These are phyloP conservation scores for Sclerotinia glacialis DNA, from an alignment of 2,329 filamentous ascomycete species.

Conservation along the genomic window DNA sequence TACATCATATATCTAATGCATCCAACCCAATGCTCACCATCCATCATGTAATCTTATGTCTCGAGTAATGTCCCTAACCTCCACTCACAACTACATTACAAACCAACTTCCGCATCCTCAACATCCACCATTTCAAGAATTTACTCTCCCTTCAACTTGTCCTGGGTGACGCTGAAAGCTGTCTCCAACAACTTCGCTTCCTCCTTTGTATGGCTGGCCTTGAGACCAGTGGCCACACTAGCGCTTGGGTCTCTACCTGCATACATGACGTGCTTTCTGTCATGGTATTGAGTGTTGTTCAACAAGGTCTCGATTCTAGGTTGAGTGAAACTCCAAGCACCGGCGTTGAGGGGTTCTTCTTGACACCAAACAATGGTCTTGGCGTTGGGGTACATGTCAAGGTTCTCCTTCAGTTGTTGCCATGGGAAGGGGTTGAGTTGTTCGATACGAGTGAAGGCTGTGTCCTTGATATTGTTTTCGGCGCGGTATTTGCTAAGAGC, in stretches of 20 bases:
- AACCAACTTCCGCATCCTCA: not conserved
- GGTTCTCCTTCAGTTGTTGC: constrained; percentile 93
- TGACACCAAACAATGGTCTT: constrained; percentile 97
- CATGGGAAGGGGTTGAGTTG: constrained; percentile 99
- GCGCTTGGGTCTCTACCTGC: constrained; percentile 91
- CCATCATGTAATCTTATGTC: constrained; percentile 3
- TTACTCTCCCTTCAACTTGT: constrained; percentile 62
- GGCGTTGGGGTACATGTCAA: constrained; percentile 95
- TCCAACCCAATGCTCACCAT: constrained; percentile 9
- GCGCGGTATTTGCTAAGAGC: constrained; percentile 88
- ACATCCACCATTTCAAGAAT: not conserved
- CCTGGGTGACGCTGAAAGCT: constrained; percentile 63
- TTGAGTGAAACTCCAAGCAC: constrained; percentile 96
- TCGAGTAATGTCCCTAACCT: not conserved
- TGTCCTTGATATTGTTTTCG: constrained; percentile 81
- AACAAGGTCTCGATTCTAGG: constrained; percentile 94
- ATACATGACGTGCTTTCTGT: constrained; percentile 95
- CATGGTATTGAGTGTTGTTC: constrained; percentile 88
- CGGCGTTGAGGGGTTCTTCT: constrained; percentile 96
- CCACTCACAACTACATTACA: constrained; percentile 20
- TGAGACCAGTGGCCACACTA: constrained; percentile 89
- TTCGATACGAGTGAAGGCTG: constrained; percentile 92
- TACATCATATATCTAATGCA: constrained; percentile 29
- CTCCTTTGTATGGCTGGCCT: constrained; percentile 85
- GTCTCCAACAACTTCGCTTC: constrained; percentile 76